Percentiles rank a stretch among this genome's conserved stretches.
Conservation (phyloP, 352 stramenopile species). For the Thalassiosira ordinaria region DNA sequence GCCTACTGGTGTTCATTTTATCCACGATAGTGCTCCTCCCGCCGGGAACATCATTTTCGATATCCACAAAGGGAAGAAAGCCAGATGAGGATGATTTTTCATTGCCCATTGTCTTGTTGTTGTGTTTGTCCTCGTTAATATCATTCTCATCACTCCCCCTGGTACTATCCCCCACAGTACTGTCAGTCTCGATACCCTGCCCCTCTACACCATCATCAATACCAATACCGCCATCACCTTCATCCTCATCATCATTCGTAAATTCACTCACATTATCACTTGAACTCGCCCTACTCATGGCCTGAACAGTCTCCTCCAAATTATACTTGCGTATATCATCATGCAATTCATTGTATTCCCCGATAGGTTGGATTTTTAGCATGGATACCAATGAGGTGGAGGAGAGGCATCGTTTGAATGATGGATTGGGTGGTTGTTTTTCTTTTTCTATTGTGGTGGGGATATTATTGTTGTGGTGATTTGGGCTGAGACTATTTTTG, state of each 20-base stretch:
- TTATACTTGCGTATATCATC: conserved; percentile 13
- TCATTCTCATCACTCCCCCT: not conserved
- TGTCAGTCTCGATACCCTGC: too few species aligned
- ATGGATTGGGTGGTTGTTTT: too few species aligned
- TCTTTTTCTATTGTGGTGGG: too few species aligned
- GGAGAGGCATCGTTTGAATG: conserved; percentile 3
- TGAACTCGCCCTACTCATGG: not conserved
- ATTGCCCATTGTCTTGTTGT: not conserved
- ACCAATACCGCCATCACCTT: too few species aligned
- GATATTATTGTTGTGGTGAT: too few species aligned
- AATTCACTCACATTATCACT: not conserved
- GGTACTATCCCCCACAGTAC: not conserved
- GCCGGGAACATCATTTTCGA: not conserved
- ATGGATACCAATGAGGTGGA: conserved; percentile 14
- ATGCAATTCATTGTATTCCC: not conserved
- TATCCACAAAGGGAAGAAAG: not conserved
- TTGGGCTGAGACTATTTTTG: too few species aligned
- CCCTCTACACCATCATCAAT: not conserved
- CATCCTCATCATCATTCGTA: conserved; percentile 10
- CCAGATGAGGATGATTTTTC: too few species aligned
- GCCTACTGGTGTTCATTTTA: not conserved
- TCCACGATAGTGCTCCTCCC: not conserved
- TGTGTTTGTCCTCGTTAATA: not conserved
- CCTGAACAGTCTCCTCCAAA: conserved; percentile 15
- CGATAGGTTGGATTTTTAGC: conserved; percentile 29